Conservation (phyloP, 345 rosid species). For the Aethionema arabicum region DNA sequence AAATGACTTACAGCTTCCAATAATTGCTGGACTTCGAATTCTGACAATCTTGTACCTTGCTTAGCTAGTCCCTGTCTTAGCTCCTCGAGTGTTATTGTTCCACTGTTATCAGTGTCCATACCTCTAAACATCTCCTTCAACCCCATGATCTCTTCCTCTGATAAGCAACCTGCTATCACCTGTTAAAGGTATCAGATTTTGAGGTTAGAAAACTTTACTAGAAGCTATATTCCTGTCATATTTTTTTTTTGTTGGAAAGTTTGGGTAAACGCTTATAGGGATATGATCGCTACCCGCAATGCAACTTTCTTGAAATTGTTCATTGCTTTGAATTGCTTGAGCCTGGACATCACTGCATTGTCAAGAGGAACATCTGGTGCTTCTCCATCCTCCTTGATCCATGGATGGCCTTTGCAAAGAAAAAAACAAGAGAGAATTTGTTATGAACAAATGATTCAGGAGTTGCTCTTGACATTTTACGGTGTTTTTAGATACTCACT, state of each 20-base stretch:
- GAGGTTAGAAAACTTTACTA: conserved; percentile 2
- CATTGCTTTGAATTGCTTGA: conserved; percentile 81
- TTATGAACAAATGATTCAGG: conserved; percentile 4
- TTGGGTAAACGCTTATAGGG: background rate
- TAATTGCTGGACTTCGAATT: conserved; percentile 54
- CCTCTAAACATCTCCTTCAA: conserved; percentile 62
- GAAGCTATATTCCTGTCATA: background rate
- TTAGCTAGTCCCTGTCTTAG: conserved; percentile 60
- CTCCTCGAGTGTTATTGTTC: conserved; percentile 64
- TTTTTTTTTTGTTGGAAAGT: background rate
- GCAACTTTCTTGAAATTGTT: conserved; percentile 80
- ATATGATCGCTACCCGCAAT: conserved; percentile 47
- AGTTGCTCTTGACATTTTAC: conserved; percentile 4
- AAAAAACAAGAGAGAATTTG: background rate
- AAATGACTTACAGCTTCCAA: conserved; percentile 60
- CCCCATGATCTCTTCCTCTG: conserved; percentile 71
- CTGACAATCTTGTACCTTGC: conserved; percentile 60
- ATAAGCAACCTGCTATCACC: conserved; percentile 65
- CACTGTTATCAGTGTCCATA: conserved; percentile 58
- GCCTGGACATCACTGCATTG: conserved; percentile 70
- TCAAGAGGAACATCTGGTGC: conserved; percentile 85
- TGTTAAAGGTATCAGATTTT: conserved; percentile 20
- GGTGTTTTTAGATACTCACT: conserved; percentile 39
- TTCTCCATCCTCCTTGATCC: conserved; percentile 82
- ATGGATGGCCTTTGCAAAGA: conserved; percentile 53